Percentiles rank a stretch among this genome's conserved stretches.
Conservation (phyloP, 108 stramenopile genomes). For the Parmales sp. region DNA sequence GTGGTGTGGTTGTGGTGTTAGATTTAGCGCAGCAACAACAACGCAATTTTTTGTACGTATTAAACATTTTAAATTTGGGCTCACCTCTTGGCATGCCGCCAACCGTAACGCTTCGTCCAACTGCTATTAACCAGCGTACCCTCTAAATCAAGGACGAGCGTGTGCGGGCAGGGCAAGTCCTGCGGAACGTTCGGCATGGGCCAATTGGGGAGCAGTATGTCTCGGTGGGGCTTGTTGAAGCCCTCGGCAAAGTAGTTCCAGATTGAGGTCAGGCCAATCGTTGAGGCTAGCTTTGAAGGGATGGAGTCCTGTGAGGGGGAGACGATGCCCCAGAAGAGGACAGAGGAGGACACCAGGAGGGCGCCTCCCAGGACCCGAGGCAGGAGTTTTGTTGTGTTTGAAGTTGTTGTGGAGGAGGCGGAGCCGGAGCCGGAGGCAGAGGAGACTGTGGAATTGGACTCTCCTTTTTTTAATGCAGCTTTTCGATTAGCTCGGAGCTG, state of each 20-base stretch:
- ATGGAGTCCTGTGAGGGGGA: slow-evolving; percentile 67
- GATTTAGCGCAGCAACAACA: background rate
- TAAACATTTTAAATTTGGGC: background rate
- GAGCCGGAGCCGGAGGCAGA: too few relatives aligned
- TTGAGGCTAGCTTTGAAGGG: slow-evolving; percentile 47
- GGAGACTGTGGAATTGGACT: too few relatives aligned
- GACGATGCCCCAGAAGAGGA: slow-evolving; percentile 46
- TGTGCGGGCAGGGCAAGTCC: slow-evolving; percentile 78
- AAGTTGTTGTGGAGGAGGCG: too few relatives aligned
- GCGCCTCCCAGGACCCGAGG: too few relatives aligned
- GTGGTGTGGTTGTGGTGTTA: background rate
- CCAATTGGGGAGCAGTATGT: slow-evolving; percentile 89
- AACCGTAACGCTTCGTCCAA: slow-evolving; percentile 88
- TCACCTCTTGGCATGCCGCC: slow-evolving; percentile 77
- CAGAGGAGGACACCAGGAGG: too few relatives aligned
- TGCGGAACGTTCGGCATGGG: slow-evolving; percentile 82
- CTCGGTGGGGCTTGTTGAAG: slow-evolving; percentile 70
- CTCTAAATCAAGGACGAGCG: slow-evolving; percentile 88
- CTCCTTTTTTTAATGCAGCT: too few relatives aligned
- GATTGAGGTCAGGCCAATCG: slow-evolving; percentile 55
- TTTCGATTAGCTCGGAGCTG: too few relatives aligned
- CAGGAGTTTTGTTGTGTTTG: too few relatives aligned
- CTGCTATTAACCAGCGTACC: slow-evolving; percentile 77
- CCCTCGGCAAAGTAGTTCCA: slow-evolving; percentile 38
- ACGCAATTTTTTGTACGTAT: background rate